phyloP scores from a whole-genome alignment of 129 eudicot species.

The Chrysanthemum makinoi region DNA sequence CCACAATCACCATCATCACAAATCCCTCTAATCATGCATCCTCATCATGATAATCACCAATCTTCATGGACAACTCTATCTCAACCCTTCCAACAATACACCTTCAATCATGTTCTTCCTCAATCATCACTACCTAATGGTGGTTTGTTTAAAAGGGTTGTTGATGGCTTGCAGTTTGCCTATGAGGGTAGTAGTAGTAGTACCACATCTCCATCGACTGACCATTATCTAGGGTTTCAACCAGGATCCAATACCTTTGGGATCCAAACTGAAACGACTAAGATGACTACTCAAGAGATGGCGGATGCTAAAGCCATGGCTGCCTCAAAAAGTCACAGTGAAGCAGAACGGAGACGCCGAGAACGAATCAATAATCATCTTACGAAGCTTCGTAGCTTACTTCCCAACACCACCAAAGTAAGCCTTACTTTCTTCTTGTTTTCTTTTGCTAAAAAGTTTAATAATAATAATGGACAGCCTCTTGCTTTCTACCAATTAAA shows the following conservation, averaged over 20 bases:
- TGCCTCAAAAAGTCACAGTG: constrained; percentile 91
- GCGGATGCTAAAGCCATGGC: constrained; percentile 89
- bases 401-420: constrained; percentile 89
- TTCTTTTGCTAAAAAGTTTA: constrained; percentile 11
- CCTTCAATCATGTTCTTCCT: constrained; percentile 27
- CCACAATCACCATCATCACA: constrained; percentile 23
- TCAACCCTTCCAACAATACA: constrained; percentile 11
- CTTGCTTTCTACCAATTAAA: not conserved
- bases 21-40: constrained; percentile 30
- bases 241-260: constrained; percentile 55
- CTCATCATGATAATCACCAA: constrained; percentile 7
- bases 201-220: no score
- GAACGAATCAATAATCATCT: constrained; percentile 90
- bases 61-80: constrained; percentile 20
- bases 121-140: constrained; percentile 31
- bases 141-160: constrained; percentile 53
- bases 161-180: constrained; percentile 45
- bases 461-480: not conserved
- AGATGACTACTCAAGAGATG: constrained; percentile 72
- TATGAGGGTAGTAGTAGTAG: constrained; percentile 27
- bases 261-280: constrained; percentile 57
- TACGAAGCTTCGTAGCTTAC: constrained; percentile 77
- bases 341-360: constrained; percentile 81
- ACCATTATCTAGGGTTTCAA: constrained; percentile 16
- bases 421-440: constrained; percentile 16